Conservation (phyloP, 2,329 filamentous ascomycete genomes). For the Fusarium sp. region DNA sequence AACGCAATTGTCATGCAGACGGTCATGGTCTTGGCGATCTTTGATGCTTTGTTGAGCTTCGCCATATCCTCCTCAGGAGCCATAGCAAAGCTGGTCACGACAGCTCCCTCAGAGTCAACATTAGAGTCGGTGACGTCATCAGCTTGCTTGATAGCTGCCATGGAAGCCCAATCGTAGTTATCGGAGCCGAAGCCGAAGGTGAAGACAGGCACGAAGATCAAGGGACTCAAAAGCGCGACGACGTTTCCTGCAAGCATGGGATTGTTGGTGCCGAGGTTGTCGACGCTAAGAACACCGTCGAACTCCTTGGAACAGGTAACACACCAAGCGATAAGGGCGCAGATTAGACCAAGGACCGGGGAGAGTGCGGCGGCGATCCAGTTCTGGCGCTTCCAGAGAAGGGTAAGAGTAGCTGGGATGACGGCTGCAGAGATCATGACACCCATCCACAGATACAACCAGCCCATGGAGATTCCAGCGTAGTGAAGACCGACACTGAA, state of each 20-base stretch:
- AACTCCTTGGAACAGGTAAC: conserved; percentile 75
- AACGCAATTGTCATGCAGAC: conserved; percentile 70
- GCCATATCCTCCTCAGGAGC: conserved; percentile 56
- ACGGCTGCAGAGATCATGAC: conserved; percentile 89
- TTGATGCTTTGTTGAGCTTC: conserved; percentile 66
- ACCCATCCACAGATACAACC: conserved; percentile 90
- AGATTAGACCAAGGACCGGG: conserved; percentile 74
- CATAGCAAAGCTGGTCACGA: conserved; percentile 20
- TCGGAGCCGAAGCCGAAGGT: conserved; percentile 70
- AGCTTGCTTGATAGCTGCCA: conserved; percentile 81
- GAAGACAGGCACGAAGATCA: conserved; percentile 80
- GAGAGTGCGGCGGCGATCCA: conserved; percentile 75
- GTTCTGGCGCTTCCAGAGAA: conserved; percentile 85
- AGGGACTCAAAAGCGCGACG: conserved; percentile 80
- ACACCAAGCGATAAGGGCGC: conserved; percentile 79
- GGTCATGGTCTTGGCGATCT: conserved; percentile 56
- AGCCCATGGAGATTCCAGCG: conserved; percentile 86
- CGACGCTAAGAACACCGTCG: conserved; percentile 76
- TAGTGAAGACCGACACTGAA: conserved; percentile 82
- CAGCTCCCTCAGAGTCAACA: conserved; percentile 49
- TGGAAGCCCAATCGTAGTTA: conserved; percentile 87
- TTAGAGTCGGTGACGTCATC: conserved; percentile 79
- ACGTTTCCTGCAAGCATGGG: conserved; percentile 92
- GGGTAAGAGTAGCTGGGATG: conserved; percentile 81
- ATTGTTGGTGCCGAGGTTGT: conserved; percentile 82